phyloP scores from a whole-genome alignment of 2,329 filamentous ascomycete species.

The Venturia nashicola region DNA sequence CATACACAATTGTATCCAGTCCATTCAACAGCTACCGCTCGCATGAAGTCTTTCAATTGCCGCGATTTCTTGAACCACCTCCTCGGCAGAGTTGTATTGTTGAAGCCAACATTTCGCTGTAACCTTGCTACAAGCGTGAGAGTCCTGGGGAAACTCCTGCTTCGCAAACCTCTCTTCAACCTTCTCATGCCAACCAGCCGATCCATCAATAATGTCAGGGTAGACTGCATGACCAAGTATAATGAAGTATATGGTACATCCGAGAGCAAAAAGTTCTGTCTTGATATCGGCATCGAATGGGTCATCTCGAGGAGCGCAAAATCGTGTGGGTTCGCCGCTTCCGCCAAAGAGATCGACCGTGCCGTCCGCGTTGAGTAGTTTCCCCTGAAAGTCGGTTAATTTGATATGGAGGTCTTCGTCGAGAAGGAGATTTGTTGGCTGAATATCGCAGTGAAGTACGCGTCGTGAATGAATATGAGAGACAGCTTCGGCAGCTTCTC shows the following conservation, averaged over 20 bases:
- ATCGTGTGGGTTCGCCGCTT: conserved; percentile 15
- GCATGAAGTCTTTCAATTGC: neutral
- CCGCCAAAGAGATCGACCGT: conserved; percentile 15
- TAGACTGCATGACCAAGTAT: conserved; percentile 22
- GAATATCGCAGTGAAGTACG: conserved; percentile 30
- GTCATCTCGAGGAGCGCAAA: conserved; percentile 14
- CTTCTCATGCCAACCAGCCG: conserved; percentile 15
- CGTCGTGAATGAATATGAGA: conserved; percentile 23
- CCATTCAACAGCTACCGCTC: neutral
- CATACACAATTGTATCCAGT: neutral
- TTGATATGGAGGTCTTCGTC: conserved; percentile 23
- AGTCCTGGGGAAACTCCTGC: conserved; percentile 19
- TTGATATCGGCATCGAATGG: conserved; percentile 14
- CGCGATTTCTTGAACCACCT: conserved; percentile 10
- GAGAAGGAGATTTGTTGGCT: conserved; percentile 28
- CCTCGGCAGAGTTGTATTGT: conserved; percentile 13
- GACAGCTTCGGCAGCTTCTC: conserved; percentile 17
- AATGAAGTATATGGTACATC: conserved; percentile 24
- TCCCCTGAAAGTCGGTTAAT: conserved; percentile 27
- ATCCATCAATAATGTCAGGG: conserved; percentile 13
- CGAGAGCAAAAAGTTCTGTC: conserved; percentile 24
- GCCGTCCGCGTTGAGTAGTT: conserved; percentile 15
- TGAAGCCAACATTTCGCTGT: conserved; percentile 21
- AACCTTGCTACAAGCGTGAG: conserved; percentile 17
- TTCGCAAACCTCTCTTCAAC: conserved; percentile 17